phyloP scores from a whole-genome alignment of 148 eudicot species.

The Cornus florida region DNA sequence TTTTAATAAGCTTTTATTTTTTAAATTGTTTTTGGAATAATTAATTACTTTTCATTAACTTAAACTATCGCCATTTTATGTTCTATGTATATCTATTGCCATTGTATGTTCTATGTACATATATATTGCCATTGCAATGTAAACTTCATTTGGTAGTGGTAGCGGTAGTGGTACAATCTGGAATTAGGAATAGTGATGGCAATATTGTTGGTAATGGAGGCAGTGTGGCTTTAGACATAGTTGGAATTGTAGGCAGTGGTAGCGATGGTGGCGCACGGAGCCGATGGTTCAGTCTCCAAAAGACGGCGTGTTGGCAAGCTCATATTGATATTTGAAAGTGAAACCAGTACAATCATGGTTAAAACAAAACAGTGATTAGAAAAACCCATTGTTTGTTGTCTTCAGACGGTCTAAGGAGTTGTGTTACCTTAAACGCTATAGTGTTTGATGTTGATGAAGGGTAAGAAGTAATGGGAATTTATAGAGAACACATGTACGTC shows the following conservation, averaged over 20 bases:
- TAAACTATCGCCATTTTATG: too few species aligned
- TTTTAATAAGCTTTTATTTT: too few species aligned
- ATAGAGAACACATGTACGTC: background rate
- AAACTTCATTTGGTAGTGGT: too few species aligned
- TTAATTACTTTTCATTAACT: too few species aligned
- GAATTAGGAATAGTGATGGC: too few species aligned
- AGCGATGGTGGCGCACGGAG: background rate
- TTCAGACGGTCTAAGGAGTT: too few species aligned
- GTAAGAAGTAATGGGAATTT: background rate
- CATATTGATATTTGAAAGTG: conserved; percentile 12
- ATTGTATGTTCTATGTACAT: too few species aligned
- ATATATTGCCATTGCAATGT: too few species aligned
- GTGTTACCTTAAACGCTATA: too few species aligned
- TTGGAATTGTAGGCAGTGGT: conserved; percentile 10
- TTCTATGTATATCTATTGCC: too few species aligned
- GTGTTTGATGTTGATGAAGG: background rate
- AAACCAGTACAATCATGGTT: conserved; percentile 5
- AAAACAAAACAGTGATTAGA: background rate
- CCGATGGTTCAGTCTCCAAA: background rate
- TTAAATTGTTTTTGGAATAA: too few species aligned
- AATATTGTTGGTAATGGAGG: conserved; percentile 10
- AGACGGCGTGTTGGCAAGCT: conserved; percentile 12
- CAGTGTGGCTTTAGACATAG: background rate
- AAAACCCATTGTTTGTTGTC: background rate
- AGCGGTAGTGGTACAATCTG: too few species aligned